These are phyloP conservation scores for Ophiostoma montium DNA, from an alignment of 2,329 filamentous ascomycete species.

Conservation along the genomic window DNA sequence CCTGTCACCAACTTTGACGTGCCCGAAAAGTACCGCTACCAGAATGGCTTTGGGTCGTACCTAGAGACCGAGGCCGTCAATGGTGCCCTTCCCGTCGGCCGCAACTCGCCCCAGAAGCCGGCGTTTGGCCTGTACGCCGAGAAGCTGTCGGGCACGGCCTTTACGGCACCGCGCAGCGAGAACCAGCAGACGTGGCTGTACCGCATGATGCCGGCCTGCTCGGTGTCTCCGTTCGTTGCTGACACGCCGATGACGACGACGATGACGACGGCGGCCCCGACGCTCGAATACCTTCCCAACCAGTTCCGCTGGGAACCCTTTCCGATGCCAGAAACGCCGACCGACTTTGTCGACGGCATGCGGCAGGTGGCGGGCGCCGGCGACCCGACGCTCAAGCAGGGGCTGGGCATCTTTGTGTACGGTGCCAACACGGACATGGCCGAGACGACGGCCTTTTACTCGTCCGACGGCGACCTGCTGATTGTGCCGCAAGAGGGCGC, in stretches of 20 bases:
- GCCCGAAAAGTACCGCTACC: conserved; percentile 54
- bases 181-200: conserved; percentile 64
- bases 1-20: conserved; percentile 34
- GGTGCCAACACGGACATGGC: conserved; percentile 68
- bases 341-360: conserved; percentile 41
- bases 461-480: conserved; percentile 65
- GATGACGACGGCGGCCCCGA: not conserved
- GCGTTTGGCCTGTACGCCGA: conserved; percentile 71
- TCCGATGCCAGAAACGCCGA: conserved; percentile 37
- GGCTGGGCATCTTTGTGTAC: conserved; percentile 69
- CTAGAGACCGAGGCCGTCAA: conserved; percentile 69
- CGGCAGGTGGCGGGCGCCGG: conserved; percentile 66
- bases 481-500: conserved; percentile 63
- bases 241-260: conserved; percentile 10
- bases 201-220: conserved; percentile 50
- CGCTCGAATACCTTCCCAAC: conserved; percentile 61
- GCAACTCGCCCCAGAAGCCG: conserved; percentile 73
- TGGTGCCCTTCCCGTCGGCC: conserved; percentile 57
- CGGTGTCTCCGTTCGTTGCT: conserved; percentile 40
- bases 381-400: conserved; percentile 64
- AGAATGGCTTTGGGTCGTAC: conserved; percentile 63
- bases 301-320: conserved; percentile 70
- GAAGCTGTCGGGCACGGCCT: conserved; percentile 59
- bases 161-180: conserved; percentile 53
- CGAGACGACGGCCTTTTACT: conserved; percentile 64